phyloP scores from a whole-genome alignment of 805 yeast genomes.

The Starmerella ratchasimensis region DNA sequence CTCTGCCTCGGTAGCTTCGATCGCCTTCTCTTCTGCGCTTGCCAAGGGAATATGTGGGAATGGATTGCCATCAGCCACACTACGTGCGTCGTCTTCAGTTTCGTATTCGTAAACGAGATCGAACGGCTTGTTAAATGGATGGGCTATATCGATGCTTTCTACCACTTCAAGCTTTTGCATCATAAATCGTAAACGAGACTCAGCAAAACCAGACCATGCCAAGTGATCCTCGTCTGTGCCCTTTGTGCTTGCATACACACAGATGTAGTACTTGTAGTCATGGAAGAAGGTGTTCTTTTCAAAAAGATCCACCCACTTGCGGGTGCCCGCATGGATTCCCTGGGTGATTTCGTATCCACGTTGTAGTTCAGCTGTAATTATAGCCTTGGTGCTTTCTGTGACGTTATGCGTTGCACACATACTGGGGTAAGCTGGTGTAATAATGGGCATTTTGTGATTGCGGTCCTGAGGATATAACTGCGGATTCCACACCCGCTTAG shows the following conservation, averaged over 20 bases:
- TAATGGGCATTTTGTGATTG: constrained; percentile 90
- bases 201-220: constrained; percentile 88
- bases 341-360: constrained; percentile 63
- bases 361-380: constrained; percentile 63
- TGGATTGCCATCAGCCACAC: constrained; percentile 36
- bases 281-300: constrained; percentile 69
- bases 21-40: constrained; percentile 26
- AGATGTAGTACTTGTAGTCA: constrained; percentile 73
- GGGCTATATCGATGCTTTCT: constrained; percentile 68
- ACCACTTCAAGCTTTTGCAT: constrained; percentile 72
- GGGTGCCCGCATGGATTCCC: constrained; percentile 49
- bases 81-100: constrained; percentile 41
- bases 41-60: constrained; percentile 38
- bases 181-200: constrained; percentile 65
- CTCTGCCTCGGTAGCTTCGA: constrained; percentile 22
- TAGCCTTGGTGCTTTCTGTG: constrained; percentile 70
- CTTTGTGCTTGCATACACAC: constrained; percentile 63
- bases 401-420: constrained; percentile 99
- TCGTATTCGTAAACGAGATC: constrained; percentile 38
- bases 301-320: constrained; percentile 63
- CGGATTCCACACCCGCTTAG: constrained; percentile 96
- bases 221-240: constrained; percentile 68
- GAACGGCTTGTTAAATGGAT: constrained; percentile 75
- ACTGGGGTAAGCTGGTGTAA: constrained; percentile 95
- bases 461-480: constrained; percentile 77